Evolutionary conservation across 1,139 yeast species (phyloP), one percentile per base, ranked within the genome.

Genomic region (Nakaseomyces kungkrabaensis): DNA sequence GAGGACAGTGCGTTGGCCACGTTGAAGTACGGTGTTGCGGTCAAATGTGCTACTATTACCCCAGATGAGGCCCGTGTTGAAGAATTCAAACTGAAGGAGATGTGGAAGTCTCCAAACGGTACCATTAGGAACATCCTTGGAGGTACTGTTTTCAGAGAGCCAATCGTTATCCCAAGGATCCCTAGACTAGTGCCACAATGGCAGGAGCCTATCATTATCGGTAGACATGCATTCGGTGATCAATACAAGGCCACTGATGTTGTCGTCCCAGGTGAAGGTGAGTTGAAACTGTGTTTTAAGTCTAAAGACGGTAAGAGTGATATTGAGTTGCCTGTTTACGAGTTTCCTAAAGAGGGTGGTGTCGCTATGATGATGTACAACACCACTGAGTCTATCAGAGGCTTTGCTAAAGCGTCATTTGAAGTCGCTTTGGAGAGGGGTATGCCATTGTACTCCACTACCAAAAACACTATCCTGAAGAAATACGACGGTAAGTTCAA

Each of bases 71-170:
- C 86, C 45, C 79, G 97, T 61, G 96, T 89, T 51, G 73, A 85
- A 69, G 97, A 90, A 71, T 90, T 87, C 69, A 72, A 76, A 54
- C 78, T 90, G 69, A 89, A 88, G 72, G 84, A 88, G 70, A 89
- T 90, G 97, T 89, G 96, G 96, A 77, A 85, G 51, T 87, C 96
- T 34, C 97, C 97, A 56, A 89, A 90, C 69, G 97, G 97, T 57
- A 89, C 97, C 47, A 85, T 90, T 67, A 81, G 97, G 71, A 89
- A 89, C 72, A 84, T 89, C 58, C 76, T 89, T 56, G 95, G 95
- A 45, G 97, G 97, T 56, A 90, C 97, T 34, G 96, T 89, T 44
- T 89, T 90, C 77, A 81, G 97, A 65, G 97, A 89, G 71, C 96
- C 96, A 58, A 89, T 89, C 69, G 90, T 89, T 51, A 86, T 89